phyloP scores from a whole-genome alignment of 2,329 filamentous ascomycete genomes.

The Fusarium sororula region DNA sequence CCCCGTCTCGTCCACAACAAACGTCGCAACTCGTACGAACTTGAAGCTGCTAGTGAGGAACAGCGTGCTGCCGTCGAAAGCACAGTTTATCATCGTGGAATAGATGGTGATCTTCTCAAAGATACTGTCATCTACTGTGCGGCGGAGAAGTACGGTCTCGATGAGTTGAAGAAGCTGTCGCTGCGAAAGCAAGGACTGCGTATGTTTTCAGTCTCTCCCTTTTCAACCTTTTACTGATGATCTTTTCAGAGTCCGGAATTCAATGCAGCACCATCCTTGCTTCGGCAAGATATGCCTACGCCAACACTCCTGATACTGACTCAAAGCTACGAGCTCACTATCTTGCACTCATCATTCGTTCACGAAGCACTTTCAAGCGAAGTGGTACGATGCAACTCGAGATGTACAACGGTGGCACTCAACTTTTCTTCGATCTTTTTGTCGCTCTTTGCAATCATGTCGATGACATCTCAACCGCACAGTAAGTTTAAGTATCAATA shows the following conservation, averaged over 20 bases:
- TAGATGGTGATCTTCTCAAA: slow-evolving; percentile 77
- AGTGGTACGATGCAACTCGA: slow-evolving; percentile 96
- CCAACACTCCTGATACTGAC: slow-evolving; percentile 87
- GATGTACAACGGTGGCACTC: slow-evolving; percentile 85
- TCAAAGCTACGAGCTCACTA: slow-evolving; percentile 93
- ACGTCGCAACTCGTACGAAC: slow-evolving; percentile 79
- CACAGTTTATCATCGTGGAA: slow-evolving; percentile 73
- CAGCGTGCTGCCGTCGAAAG: slow-evolving; percentile 62
- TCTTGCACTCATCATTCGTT: slow-evolving; percentile 89
- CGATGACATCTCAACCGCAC: slow-evolving; percentile 69
- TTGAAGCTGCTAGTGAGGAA: slow-evolving; percentile 69
- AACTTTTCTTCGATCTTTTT: slow-evolving; percentile 92
- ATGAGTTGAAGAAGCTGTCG: slow-evolving; percentile 84
- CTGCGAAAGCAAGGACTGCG: slow-evolving; percentile 89
- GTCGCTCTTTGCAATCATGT: slow-evolving; percentile 94
- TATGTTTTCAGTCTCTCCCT: slow-evolving; percentile 50
- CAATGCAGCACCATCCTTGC: slow-evolving; percentile 85
- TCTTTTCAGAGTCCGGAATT: slow-evolving; percentile 71
- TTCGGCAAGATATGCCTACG: slow-evolving; percentile 90
- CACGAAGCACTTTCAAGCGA: slow-evolving; percentile 86
- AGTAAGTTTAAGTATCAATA: slow-evolving; percentile 53
- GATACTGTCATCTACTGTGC: slow-evolving; percentile 93
- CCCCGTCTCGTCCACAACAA: slow-evolving; percentile 86
- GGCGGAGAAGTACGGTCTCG: slow-evolving; percentile 83
- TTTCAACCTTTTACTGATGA: not conserved